Evolutionary conservation across 345 rosid genomes (phyloP), one percentile per base, ranked within the genome.

Genomic region (Ailanthus altissimus): DNA sequence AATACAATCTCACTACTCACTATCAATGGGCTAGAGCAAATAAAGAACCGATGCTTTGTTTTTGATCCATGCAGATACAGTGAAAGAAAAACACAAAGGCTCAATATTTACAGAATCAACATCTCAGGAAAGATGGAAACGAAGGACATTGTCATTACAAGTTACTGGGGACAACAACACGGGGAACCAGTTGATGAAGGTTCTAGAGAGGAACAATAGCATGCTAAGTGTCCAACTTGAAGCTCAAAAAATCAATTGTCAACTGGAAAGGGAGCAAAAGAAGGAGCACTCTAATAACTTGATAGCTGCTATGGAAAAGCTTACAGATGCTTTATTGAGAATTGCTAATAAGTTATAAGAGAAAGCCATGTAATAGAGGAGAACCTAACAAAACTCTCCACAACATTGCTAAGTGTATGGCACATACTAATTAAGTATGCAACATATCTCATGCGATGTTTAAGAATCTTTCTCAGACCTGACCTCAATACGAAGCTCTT

Each of bases 221-320:
- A 81, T 83, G 82, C 69, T 80, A 69, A 76, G 75, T 40, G 81
- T 82, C 49, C 88, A 78, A 73, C 86, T 86, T 21, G 84, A 86
- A 83, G 85, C 84, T 36, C 87, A 83, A 57, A 84, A 81, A 79
- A 83, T 53, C 77, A 82, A 80, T 62, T 79, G 59, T 59, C 91
- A 83, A 72, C 80, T 81, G 67, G 86, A 84, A 51, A 75, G 88
- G 78, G 84, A 84, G 73, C 88, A 82, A 80, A 80, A 83, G 80
- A 85, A 82, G 75, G 81, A 84, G 67, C 84, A 82, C 9, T 75
- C 79, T 28, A 74, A 78, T 65, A 75, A 71, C 74, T 12, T 85
- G 72, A 75, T 78, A n/a, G 77, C 82, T 76, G 85, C 85, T 36
- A 81, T 77, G 40, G 72, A 77, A 45, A 83, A 82, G 75, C 83